These are phyloP conservation scores for Phytophthora hibernalis DNA, from an alignment of 352 stramenopile species.

Conservation along the genomic window DNA sequence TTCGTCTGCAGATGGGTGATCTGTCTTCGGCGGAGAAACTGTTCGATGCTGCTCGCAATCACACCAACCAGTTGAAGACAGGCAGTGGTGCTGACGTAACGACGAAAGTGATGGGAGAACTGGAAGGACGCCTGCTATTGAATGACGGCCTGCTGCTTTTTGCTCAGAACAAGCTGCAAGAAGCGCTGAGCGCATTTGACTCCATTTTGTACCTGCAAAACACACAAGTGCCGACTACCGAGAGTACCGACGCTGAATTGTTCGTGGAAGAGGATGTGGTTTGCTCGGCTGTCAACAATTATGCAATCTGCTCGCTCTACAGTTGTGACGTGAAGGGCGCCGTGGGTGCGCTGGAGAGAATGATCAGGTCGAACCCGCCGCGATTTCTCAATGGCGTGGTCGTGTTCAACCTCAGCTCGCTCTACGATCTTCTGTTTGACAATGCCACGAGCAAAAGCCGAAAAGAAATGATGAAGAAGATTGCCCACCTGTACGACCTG, in stretches of 20 bases:
- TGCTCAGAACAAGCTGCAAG: constrained; percentile 82
- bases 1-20: constrained; percentile 82
- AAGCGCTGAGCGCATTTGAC: constrained; percentile 78
- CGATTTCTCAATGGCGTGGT: constrained; percentile 76
- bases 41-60: constrained; percentile 52
- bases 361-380: constrained; percentile 72
- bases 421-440: constrained; percentile 84
- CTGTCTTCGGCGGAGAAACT: constrained; percentile 60
- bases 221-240: constrained; percentile 16
- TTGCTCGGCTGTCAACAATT: constrained; percentile 82
- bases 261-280: constrained; percentile 76
- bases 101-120: constrained; percentile 33
- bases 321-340: constrained; percentile 81
- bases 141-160: constrained; percentile 83
- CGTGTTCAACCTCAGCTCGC: constrained; percentile 84
- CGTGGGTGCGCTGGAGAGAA: constrained; percentile 70
- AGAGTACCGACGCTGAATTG: constrained; percentile 42
- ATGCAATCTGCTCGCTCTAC: constrained; percentile 82
- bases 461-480: constrained; percentile 88
- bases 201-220: constrained; percentile 61
- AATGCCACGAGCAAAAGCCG: constrained; percentile 76
- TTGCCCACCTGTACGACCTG: constrained; percentile 76
- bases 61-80: constrained; percentile 35
- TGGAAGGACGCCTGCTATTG: constrained; percentile 64
- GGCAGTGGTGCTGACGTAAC: constrained; percentile 3